These are phyloP conservation scores for Trichoderma sp. DNA, from an alignment of 2,329 filamentous ascomycete species.

Conservation along the genomic window DNA sequence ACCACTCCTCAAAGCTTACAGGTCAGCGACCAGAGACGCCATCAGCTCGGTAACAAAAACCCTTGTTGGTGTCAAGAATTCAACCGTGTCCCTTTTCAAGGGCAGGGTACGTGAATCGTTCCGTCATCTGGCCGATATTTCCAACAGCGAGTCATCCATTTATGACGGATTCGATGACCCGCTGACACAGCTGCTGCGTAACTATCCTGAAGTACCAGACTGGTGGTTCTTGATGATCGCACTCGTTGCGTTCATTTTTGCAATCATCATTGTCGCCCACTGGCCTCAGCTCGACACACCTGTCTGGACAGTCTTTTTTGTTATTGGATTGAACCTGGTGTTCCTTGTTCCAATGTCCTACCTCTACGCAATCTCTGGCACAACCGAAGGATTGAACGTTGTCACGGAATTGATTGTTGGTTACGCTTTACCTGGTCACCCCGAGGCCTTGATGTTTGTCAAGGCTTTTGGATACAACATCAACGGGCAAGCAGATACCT, in stretches of 20 bases:
- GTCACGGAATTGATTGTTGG: constrained; percentile 47
- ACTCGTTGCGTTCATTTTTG: constrained; percentile 39
- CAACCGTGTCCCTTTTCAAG: constrained; percentile 30
- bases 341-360: constrained; percentile 47
- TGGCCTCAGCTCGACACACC: constrained; percentile 39
- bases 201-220: constrained; percentile 52
- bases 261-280: constrained; percentile 39
- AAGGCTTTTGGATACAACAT: constrained; percentile 53
- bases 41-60: constrained; percentile 28
- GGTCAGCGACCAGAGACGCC: constrained; percentile 34
- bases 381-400: constrained; percentile 52
- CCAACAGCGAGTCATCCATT: constrained; percentile 44
- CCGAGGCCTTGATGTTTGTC: constrained; percentile 51
- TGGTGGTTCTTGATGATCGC: constrained; percentile 47
- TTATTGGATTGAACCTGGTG: constrained; percentile 44
- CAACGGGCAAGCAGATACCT: constrained; percentile 48
- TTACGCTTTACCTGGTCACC: constrained; percentile 38
- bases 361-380: constrained; percentile 49
- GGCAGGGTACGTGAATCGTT: constrained; percentile 41
- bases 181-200: constrained; percentile 39
- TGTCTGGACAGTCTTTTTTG: constrained; percentile 37
- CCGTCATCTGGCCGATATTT: constrained; percentile 36
- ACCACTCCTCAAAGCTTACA: constrained; percentile 43
- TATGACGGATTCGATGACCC: constrained; percentile 50
- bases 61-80: constrained; percentile 34